Evolutionary conservation across 768 basidiomycete genomes (phyloP).

Genomic region (Steccherinum ochraceum): DNA sequence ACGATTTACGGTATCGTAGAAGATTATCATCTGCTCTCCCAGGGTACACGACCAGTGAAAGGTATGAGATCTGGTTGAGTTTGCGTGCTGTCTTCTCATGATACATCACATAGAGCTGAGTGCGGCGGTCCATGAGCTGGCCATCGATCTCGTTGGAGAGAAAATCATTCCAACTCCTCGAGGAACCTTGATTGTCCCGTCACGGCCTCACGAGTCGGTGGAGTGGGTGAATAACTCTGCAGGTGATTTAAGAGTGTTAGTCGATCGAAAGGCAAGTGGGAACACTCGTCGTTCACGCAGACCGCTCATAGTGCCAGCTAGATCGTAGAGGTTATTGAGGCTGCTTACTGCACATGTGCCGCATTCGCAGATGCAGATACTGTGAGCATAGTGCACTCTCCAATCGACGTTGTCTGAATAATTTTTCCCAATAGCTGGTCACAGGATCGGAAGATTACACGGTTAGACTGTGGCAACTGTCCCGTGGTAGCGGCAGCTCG

Average conservation of each 20-base stretch:
- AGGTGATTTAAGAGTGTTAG: conserved; percentile 52
- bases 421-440: conserved; percentile 46
- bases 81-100: not conserved
- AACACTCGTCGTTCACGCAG: not conserved
- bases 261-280: conserved; percentile 51
- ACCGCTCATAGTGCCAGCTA: conserved; percentile 20
- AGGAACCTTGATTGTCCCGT: conserved; percentile 51
- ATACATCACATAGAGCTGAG: conserved; percentile 22
- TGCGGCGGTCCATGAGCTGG: conserved; percentile 49
- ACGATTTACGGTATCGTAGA: conserved; percentile 76
- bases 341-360: conserved; percentile 65
- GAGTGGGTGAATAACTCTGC: conserved; percentile 47
- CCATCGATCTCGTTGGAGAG: conserved; percentile 52
- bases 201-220: conserved; percentile 59
- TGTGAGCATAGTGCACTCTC: too few relatives aligned
- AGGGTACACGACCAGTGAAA: conserved; percentile 49
- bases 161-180: conserved; percentile 56
- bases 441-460: conserved; percentile 79
- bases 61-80: conserved; percentile 46
- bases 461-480: conserved; percentile 76
- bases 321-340: conserved; percentile 75
- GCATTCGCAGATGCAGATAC: conserved; percentile 68
- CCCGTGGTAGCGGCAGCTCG: conserved; percentile 28
- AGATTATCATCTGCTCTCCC: conserved; percentile 64
- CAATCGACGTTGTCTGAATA: too few relatives aligned